These are phyloP conservation scores for Rhizopogon roseolus DNA, from an alignment of 768 basidiomycete species.

Conservation along the genomic window DNA sequence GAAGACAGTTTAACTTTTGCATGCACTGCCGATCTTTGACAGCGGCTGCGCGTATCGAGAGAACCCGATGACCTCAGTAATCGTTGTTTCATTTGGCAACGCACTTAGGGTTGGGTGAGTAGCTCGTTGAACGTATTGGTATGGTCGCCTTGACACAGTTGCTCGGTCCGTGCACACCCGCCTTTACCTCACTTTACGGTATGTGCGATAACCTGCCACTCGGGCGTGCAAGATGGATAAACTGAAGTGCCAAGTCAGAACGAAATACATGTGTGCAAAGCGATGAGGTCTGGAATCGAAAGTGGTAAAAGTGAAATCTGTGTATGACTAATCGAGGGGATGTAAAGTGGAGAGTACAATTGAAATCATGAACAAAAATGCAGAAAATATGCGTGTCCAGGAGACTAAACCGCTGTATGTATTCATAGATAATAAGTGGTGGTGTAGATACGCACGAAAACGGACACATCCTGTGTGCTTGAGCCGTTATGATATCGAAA, in stretches of 20 bases:
- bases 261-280: not conserved
- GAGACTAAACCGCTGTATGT: conserved; percentile 5
- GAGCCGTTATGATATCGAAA: conserved; percentile 10
- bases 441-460: conserved; percentile 17
- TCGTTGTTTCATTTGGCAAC: too few species aligned
- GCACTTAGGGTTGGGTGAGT: too few species aligned
- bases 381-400: not conserved
- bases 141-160: too few species aligned
- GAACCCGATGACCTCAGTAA: too few species aligned
- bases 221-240: too few species aligned
- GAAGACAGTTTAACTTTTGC: too few species aligned
- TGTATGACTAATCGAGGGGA: not conserved
- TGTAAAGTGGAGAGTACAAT: not conserved
- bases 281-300: not conserved
- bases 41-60: too few species aligned
- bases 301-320: not conserved
- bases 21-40: too few species aligned
- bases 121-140: too few species aligned
- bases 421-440: conserved; percentile 7
- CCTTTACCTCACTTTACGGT: too few species aligned
- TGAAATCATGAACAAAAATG: conserved; percentile 1
- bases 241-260: not conserved
- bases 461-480: conserved; percentile 8
- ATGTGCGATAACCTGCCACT: too few species aligned
- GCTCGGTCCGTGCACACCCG: too few species aligned